These are phyloP conservation scores for Annulohypoxylon stygium DNA, from an alignment of 495 filamentous ascomycete genomes.

Conservation along the genomic window DNA sequence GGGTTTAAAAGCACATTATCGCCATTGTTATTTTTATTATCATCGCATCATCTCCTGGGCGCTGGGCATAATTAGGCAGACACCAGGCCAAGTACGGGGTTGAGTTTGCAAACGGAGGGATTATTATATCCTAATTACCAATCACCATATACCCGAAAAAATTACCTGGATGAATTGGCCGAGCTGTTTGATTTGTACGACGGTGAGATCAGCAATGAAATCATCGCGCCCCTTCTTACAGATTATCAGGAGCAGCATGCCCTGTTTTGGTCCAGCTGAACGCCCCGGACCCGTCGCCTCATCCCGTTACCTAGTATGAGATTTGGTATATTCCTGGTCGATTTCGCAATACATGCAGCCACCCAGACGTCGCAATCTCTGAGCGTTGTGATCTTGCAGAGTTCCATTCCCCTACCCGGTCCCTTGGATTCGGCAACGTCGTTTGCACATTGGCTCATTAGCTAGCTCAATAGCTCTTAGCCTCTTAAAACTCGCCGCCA, in stretches of 20 bases:
- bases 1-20: constrained; percentile 31
- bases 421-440: constrained; percentile 44
- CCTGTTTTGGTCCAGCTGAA: constrained; percentile 41
- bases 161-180: constrained; percentile 27
- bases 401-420: constrained; percentile 25
- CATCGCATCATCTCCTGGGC: neutral
- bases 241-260: constrained; percentile 34
- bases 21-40: constrained; percentile 39
- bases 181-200: constrained; percentile 50
- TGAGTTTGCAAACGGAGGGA: constrained; percentile 33
- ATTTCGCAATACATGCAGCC: constrained; percentile 44
- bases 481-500: constrained; percentile 7
- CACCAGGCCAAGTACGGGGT: constrained; percentile 14
- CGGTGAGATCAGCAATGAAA: constrained; percentile 51
- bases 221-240: constrained; percentile 39
- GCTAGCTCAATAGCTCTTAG: constrained; percentile 14
- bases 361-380: constrained; percentile 43
- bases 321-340: constrained; percentile 44
- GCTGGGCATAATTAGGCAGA: constrained; percentile 30
- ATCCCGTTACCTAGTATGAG: constrained; percentile 33
- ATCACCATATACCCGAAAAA: constrained; percentile 26
- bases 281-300: constrained; percentile 29
- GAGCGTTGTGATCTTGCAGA: constrained; percentile 32
- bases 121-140: constrained; percentile 44
- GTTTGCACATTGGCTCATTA: constrained; percentile 41